Base-by-base conservation (phyloP, 2,329 filamentous ascomycete genomes). In the Pyricularia grisea region DNA sequence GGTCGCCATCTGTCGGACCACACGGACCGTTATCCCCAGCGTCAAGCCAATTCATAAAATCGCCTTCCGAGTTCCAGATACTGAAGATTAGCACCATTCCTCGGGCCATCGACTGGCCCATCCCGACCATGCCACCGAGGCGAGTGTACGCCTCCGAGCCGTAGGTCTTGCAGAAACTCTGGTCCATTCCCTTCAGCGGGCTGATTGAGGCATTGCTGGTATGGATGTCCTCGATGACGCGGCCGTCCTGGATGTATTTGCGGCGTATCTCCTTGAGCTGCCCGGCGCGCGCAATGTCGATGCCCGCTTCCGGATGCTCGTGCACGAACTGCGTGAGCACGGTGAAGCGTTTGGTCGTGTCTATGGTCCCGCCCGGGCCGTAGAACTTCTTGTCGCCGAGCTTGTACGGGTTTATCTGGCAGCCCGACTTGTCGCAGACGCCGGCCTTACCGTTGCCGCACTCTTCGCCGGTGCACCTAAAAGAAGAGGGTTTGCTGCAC, bases 1-100 rank as follows among this genome's bases (percentile, higher is more conserved):
- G 86, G 71, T 84, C 77, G 2, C 87, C 87, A 74, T 86, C 83
- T 0, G 82, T 84, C 0, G 78, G 78, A 71, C 79, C 82, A 75
- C 87, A 89, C 30, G 85, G 86, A 0, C 87, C 87, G 3, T 82
- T 76, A 50, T 76, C 78, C 7, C 81, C 78, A 67, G 79, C 77
- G 72, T 88, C 85, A 11, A 88, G 79, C 86, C 86, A 88, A 63
- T 82, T 80, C 86, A 88, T 88, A 70, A 81, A 83, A 63, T 80
- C 80, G 14, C 79, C 74, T 14, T 81, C 78, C 70, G 86, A 84
- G 77, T 84, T 85, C 85, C 85, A 88, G 71, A 88, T 81, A 74
- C 80, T 81, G 72, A 88, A 80, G 14, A 81, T 79, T 30, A 86
- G 77, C 1, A 85, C 84, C 84, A 86, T 86, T 65, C 82, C 83